phyloP scores from a whole-genome alignment of 306 rosid genomes.

The Arachis hypogaea region DNA sequence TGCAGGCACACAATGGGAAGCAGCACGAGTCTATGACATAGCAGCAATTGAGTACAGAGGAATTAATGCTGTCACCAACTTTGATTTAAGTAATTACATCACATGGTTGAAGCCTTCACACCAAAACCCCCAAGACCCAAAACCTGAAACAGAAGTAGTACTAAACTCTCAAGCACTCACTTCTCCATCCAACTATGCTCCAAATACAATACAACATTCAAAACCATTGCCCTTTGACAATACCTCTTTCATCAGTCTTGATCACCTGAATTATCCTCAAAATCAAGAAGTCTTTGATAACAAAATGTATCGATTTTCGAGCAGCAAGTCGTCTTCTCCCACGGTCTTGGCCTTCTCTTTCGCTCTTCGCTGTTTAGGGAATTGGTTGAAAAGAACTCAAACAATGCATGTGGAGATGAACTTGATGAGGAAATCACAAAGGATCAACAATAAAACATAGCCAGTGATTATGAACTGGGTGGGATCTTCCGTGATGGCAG shows the following conservation, averaged over 20 bases:
- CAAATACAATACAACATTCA: constrained; percentile 15
- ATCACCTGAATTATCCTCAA: constrained; percentile 41
- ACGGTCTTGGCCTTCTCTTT: no score
- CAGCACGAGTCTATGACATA: constrained; percentile 84
- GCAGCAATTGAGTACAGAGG: constrained; percentile 95
- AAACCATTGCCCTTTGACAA: constrained; percentile 24
- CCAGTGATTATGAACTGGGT: no score
- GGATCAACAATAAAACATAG: no score
- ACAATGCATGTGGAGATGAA: no score
- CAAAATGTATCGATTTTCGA: no score
- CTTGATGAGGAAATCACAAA: no score
- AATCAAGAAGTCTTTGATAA: constrained; percentile 47
- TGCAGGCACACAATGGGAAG: constrained; percentile 86
- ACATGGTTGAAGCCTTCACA: constrained; percentile 72
- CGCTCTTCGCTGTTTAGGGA: no score
- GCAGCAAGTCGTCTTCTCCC: no score
- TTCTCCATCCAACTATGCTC: constrained; percentile 38
- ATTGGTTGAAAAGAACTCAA: no score
- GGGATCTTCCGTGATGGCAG: no score
- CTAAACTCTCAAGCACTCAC: constrained; percentile 38
- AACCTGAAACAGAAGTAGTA: constrained; percentile 39
- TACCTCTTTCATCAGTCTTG: constrained; percentile 37
- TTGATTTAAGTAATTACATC: constrained; percentile 78
- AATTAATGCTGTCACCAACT: constrained; percentile 85
- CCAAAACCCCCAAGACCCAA: not conserved